phyloP scores from a whole-genome alignment of 768 basidiomycete species.

The Boletus subcaerulescens region DNA sequence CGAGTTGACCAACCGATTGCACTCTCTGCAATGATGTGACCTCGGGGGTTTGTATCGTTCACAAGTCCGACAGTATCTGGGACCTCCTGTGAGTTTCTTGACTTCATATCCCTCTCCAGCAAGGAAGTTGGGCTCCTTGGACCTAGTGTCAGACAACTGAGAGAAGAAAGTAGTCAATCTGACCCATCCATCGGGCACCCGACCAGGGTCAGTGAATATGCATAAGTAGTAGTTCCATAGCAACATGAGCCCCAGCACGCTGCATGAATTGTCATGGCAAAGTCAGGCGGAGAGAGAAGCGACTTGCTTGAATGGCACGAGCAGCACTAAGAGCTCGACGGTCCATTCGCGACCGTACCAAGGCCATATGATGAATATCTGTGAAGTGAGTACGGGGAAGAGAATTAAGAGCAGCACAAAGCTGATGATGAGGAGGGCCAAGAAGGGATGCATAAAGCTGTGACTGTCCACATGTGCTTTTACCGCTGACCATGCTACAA shows the following conservation, averaged over 20 bases:
- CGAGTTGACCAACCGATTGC: conserved; percentile 59
- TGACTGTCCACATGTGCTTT: conserved; percentile 1
- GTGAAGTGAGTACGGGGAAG: conserved; percentile 88
- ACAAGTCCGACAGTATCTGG: conserved; percentile 87
- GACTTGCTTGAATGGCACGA: conserved; percentile 88
- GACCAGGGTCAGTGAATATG: conserved; percentile 81
- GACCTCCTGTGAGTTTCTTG: conserved; percentile 79
- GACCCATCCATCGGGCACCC: conserved; percentile 78
- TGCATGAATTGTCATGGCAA: conserved; percentile 30
- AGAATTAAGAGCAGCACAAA: conserved; percentile 69
- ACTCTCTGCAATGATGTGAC: conserved; percentile 90
- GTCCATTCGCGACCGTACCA: conserved; percentile 83
- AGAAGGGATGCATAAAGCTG: conserved; percentile 41
- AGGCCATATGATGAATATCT: conserved; percentile 88
- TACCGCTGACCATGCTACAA: conserved; percentile 16
- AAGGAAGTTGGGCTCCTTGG: conserved; percentile 65
- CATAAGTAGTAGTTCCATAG: conserved; percentile 89
- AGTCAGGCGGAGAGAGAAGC: not conserved
- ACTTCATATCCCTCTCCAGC: conserved; percentile 77
- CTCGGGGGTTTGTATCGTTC: conserved; percentile 81
- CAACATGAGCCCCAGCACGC: conserved; percentile 70
- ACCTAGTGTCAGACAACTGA: conserved; percentile 3
- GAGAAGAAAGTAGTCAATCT: conserved; percentile 18
- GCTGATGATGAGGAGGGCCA: conserved; percentile 63
- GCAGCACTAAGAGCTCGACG: conserved; percentile 68